phyloP scores from a whole-genome alignment of 805 yeast genomes.

The Maudiozyma bulderi region DNA sequence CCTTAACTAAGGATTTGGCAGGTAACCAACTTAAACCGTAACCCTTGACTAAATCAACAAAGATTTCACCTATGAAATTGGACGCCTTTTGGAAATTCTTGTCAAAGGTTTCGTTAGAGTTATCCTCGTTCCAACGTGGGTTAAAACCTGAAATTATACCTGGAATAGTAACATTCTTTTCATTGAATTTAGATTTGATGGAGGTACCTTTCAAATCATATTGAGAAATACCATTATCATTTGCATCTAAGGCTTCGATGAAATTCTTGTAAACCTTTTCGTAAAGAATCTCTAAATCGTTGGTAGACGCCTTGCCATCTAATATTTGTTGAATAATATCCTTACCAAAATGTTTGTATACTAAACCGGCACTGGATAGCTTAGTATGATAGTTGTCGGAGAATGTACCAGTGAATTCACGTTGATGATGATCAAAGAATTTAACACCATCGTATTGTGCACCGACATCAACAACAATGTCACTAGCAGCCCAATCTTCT shows the following conservation, averaged over 20 bases:
- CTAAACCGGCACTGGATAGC: slow-evolving; percentile 86
- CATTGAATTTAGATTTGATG: slow-evolving; percentile 55
- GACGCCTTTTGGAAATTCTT: slow-evolving; percentile 57
- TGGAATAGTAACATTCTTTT: slow-evolving; percentile 66
- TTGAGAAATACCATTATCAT: slow-evolving; percentile 84
- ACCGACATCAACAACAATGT: slow-evolving; percentile 90
- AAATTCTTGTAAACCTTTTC: slow-evolving; percentile 75
- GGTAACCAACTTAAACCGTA: slow-evolving; percentile 88
- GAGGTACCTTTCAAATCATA: slow-evolving; percentile 36
- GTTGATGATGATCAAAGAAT: slow-evolving; percentile 92
- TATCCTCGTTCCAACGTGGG: slow-evolving; percentile 74
- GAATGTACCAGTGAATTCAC: slow-evolving; percentile 77
- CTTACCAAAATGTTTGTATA: slow-evolving; percentile 78
- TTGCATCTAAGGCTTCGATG: slow-evolving; percentile 88
- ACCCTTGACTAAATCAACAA: slow-evolving; percentile 53
- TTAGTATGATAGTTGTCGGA: slow-evolving; percentile 57
- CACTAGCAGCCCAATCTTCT: slow-evolving; percentile 72
- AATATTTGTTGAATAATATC: slow-evolving; percentile 47
- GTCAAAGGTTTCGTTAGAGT: slow-evolving; percentile 59
- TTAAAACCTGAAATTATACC: slow-evolving; percentile 69
- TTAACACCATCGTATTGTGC: slow-evolving; percentile 71
- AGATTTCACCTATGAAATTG: slow-evolving; percentile 73
- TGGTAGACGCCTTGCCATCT: slow-evolving; percentile 26
- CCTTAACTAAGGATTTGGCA: slow-evolving; percentile 66
- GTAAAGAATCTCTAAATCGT: slow-evolving; percentile 55